A percentile compares a stretch with the other conserved stretches of the same genome.
Evolutionary conservation across 1,284 basidiomycete genomes (phyloP).

Genomic region (Inonotus obliquus): DNA sequence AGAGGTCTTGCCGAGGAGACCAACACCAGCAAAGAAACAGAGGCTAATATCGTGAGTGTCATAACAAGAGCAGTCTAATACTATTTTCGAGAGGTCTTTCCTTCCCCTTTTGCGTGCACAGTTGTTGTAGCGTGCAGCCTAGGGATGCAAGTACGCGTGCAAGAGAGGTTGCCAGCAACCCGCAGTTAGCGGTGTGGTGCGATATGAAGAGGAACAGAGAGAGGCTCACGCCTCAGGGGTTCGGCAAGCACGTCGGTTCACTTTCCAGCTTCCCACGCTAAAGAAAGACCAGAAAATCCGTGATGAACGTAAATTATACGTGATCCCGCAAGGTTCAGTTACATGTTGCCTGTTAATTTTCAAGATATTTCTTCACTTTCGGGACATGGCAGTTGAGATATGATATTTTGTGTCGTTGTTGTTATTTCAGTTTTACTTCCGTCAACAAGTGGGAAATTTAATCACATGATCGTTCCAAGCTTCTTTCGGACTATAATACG

Average conservation of each 20-base stretch:
- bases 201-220: neutral
- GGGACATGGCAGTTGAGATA: neutral
- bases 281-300: neutral
- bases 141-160: neutral
- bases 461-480: neutral
- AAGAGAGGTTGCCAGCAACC: constrained; percentile 15
- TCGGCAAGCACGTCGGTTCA: neutral
- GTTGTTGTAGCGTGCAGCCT: neutral
- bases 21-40: constrained; percentile 40
- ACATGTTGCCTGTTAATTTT: too few species aligned
- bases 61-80: constrained; percentile 24
- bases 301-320: too few species aligned
- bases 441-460: neutral
- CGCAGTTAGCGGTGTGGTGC: neutral
- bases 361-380: neutral
- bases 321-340: too few species aligned
- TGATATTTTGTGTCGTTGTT: neutral
- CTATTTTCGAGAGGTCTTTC: neutral
- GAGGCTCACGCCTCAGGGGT: neutral
- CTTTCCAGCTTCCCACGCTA: neutral
- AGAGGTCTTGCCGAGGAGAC: constrained; percentile 36
- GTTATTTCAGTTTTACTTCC: neutral
- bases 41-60: constrained; percentile 38
- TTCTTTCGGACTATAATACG: neutral
- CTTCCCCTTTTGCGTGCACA: neutral